Percentiles rank a stretch among this genome's conserved stretches.
These are phyloP conservation scores for Fusarium praegraminearum DNA, from an alignment of 2,329 filamentous ascomycete species.

Conservation along the genomic window DNA sequence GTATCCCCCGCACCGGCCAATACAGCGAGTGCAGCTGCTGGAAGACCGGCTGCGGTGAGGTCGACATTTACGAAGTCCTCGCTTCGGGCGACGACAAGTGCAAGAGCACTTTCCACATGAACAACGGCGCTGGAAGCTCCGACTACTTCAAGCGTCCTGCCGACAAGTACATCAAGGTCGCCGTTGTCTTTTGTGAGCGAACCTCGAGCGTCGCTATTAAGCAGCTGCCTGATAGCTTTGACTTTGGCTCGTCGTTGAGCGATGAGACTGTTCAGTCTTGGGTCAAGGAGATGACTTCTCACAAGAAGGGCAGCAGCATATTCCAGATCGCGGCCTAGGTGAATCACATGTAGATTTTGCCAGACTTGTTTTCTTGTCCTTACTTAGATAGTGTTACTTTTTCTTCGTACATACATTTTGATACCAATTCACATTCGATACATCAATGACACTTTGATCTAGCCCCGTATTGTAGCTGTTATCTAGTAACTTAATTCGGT, in stretches of 20 bases:
- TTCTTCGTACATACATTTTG: slow-evolving; percentile 30
- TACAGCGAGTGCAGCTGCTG: slow-evolving; percentile 81
- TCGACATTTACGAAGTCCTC: slow-evolving; percentile 81
- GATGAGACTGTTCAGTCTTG: slow-evolving; percentile 54
- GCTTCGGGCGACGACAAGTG: slow-evolving; percentile 71
- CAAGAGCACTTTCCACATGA: slow-evolving; percentile 78
- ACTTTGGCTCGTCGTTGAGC: slow-evolving; percentile 57
- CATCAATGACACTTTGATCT: neutral
- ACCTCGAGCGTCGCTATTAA: slow-evolving; percentile 68
- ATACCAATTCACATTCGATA: slow-evolving; percentile 15
- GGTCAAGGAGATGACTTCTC: slow-evolving; percentile 43
- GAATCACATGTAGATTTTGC: neutral
- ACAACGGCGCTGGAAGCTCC: slow-evolving; percentile 72
- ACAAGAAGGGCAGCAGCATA: slow-evolving; percentile 38
- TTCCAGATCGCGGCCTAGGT: slow-evolving; percentile 37
- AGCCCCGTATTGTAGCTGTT: neutral
- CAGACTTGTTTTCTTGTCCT: neutral
- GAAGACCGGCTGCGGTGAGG: slow-evolving; percentile 76
- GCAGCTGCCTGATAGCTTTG: slow-evolving; percentile 57
- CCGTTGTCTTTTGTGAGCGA: slow-evolving; percentile 68
- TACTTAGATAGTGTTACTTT: slow-evolving; percentile 7
- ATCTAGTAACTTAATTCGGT: neutral
- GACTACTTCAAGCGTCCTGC: slow-evolving; percentile 79
- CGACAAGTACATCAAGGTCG: slow-evolving; percentile 70
- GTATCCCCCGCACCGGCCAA: slow-evolving; percentile 77